phyloP scores from a whole-genome alignment of 495 filamentous ascomycete species.

The Neurospora hispaniola region DNA sequence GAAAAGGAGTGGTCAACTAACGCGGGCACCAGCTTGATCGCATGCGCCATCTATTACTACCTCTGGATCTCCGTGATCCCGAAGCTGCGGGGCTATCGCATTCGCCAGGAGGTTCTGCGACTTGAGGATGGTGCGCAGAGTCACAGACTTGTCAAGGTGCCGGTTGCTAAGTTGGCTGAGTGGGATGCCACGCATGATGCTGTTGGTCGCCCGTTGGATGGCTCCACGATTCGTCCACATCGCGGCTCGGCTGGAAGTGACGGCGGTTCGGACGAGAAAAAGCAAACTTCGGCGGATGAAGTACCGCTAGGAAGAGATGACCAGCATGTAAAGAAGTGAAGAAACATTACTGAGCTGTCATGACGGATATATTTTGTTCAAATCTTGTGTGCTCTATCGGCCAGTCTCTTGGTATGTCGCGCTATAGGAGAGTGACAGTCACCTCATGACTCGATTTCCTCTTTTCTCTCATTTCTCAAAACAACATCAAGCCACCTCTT shows the following conservation, averaged over 20 bases:
- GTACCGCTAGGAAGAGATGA: background rate
- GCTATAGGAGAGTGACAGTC: no score
- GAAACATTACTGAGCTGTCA: background rate
- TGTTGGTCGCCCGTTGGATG: slow-evolving; percentile 22
- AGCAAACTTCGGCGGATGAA: background rate
- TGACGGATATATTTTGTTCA: background rate
- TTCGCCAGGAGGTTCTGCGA: slow-evolving; percentile 42
- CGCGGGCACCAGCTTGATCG: slow-evolving; percentile 26
- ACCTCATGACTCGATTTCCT: background rate
- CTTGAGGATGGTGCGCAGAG: slow-evolving; percentile 38
- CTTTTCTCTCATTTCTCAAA: background rate
- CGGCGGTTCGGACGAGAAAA: background rate
- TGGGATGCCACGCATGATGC: slow-evolving; percentile 52
- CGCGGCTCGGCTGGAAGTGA: background rate
- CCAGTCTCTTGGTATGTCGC: no score
- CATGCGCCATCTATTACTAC: slow-evolving; percentile 46
- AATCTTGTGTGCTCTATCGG: background rate
- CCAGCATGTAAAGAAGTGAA: background rate
- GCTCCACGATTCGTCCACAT: background rate
- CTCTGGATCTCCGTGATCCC: slow-evolving; percentile 46
- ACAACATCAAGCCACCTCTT: background rate
- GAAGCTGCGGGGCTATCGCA: slow-evolving; percentile 35
- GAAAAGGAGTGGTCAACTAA: background rate
- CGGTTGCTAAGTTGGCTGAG: slow-evolving; percentile 30
- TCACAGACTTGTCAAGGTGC: slow-evolving; percentile 47